Base-by-base conservation (phyloP, 2,329 filamentous ascomycete genomes). In the Alternaria ethzedia region DNA sequence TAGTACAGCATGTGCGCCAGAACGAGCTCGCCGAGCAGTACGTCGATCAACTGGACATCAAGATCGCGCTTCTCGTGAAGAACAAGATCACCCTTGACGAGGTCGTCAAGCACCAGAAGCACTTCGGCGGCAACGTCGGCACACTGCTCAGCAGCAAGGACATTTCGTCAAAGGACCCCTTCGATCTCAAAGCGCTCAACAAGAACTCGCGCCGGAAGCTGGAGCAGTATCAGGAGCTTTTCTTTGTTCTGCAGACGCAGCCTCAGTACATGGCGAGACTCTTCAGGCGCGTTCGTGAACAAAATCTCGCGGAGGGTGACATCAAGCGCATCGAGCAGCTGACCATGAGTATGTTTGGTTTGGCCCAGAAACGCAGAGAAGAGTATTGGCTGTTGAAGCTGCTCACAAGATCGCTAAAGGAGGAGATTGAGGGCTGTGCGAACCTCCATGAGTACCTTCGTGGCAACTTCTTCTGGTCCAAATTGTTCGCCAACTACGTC, bases 11-110 rank as follows among this genome's bases (percentile, higher is more conserved):
- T 77, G 96, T 99, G 10, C 91, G 95, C 51, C 94, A 97, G 73
- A 99, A 99, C 75, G 96, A 99, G 82, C 90, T 97, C 84, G 89
- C 96, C 43, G 96, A 99, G 81, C 94, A 97, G 78, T 99, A 99
- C 76, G 97, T 99, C 70, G 94, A 97, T 73, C 96, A 99, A 78
- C 87, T 99, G 36, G 96, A 99, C 77, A 97, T 99, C 85, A 99
- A 99, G 83, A 99, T 99, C 78, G 96, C 96, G 1, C 87, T 99
- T 4, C 86, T 99, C 17, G 96, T 99, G 74, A 98, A 98, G 86
- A 99, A 99, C 87, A 99, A 99, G 82, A 99, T 99, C 75, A 98
- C 96, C 0, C 86, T 99, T 5, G 96, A 99, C 76, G 96, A 99
- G 81, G 96, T 99, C 26, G 92, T 99, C 59, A 93, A 94, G 73